A percentile compares a stretch with the other conserved stretches of the same genome.
Conservation (phyloP, 2,329 filamentous ascomycete genomes). For the Fusarium musae region DNA sequence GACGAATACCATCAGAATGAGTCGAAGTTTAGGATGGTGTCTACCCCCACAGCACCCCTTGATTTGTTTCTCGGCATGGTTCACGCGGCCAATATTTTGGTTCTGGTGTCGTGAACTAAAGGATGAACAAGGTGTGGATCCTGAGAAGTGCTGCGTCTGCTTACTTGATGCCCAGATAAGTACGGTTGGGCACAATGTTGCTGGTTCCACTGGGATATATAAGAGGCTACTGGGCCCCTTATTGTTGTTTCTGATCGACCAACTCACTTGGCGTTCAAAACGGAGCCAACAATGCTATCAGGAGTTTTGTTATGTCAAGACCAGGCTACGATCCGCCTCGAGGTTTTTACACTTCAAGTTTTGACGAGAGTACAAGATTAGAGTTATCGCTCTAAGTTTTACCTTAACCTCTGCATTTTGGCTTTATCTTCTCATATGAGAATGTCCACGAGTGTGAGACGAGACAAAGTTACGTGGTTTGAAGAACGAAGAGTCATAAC, state of each 20-base stretch:
- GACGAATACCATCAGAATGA: constrained; percentile 23
- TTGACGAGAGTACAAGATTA: not conserved
- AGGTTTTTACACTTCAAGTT: not conserved
- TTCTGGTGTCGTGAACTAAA: constrained; percentile 19
- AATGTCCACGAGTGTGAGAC: not conserved
- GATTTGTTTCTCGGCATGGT: constrained; percentile 27
- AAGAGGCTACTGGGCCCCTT: constrained; percentile 21
- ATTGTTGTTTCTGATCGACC: not conserved
- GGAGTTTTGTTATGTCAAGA: not conserved
- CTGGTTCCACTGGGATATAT: constrained; percentile 22
- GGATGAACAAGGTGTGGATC: constrained; percentile 20
- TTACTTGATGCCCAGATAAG: constrained; percentile 14
- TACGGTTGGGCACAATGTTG: not conserved
- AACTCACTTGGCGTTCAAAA: constrained; percentile 1
- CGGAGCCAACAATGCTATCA: not conserved
- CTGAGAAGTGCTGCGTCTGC: constrained; percentile 3
- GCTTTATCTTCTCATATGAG: not conserved
- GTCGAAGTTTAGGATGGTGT: constrained; percentile 16
- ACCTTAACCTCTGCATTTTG: not conserved
- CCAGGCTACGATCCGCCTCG: not conserved
- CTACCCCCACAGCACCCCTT: constrained; percentile 15
- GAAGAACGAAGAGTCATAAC: not conserved
- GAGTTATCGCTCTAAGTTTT: not conserved
- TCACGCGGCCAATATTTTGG: constrained; percentile 18
- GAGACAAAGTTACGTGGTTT: constrained; percentile 1